Evolutionary conservation across 1,139 yeast genomes (phyloP).

Genomic region (Kodamaea anthophila): DNA sequence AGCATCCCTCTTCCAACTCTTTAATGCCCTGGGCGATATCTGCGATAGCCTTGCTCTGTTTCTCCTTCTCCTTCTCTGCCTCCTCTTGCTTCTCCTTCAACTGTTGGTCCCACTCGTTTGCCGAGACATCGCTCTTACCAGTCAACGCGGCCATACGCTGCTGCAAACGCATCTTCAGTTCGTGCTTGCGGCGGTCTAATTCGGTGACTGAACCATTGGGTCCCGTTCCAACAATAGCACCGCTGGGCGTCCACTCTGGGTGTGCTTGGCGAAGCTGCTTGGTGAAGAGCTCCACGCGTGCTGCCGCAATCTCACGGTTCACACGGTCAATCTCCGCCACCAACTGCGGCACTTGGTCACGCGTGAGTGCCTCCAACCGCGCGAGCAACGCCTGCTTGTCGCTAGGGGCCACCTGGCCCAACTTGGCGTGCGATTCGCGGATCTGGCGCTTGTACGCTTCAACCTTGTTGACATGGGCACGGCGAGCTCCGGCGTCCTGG

Average conservation of each 20-base stretch:
- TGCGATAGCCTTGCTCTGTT: conserved; percentile 51
- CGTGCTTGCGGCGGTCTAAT: conserved; percentile 70
- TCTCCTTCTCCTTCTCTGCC: conserved; percentile 50
- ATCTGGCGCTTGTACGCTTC: conserved; percentile 61
- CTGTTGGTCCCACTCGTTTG: conserved; percentile 48
- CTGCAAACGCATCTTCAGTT: conserved; percentile 67
- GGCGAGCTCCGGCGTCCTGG: conserved; percentile 33
- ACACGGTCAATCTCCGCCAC: conserved; percentile 54
- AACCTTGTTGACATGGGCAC: conserved; percentile 42
- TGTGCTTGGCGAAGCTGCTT: conserved; percentile 49
- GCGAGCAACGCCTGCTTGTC: conserved; percentile 40
- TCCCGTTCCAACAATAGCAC: conserved; percentile 66
- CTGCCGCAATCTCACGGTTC: conserved; percentile 63
- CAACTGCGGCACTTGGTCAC: conserved; percentile 62
- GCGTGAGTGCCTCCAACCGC: conserved; percentile 49
- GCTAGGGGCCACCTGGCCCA: conserved; percentile 26
- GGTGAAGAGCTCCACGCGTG: conserved; percentile 60
- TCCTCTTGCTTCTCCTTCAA: conserved; percentile 50
- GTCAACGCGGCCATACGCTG: conserved; percentile 91
- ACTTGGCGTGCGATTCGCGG: conserved; percentile 44
- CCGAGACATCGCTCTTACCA: conserved; percentile 49
- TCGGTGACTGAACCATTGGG: conserved; percentile 82
- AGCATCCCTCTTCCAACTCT: conserved; percentile 62
- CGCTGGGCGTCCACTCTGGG: conserved; percentile 48
- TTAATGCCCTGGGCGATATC: conserved; percentile 74